Evolutionary conservation across 2,329 filamentous ascomycete species (phyloP), one percentile per base, ranked within the genome.

Genomic region (Trichoderma asperellum): DNA sequence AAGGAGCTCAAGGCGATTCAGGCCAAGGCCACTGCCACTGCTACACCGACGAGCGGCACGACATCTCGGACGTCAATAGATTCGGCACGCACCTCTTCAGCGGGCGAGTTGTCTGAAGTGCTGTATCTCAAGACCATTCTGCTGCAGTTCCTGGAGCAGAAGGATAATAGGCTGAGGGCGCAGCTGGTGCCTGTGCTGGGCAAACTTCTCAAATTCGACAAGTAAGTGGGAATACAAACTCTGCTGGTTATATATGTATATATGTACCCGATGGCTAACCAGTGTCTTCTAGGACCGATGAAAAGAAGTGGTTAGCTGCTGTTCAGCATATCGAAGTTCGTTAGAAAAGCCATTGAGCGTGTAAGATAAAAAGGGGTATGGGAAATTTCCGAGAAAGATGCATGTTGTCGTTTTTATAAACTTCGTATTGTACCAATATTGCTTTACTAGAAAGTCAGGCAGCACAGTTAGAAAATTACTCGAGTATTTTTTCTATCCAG

Each of bases 91-190:
- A 83, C 79, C 62, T 35, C 74, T 71, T 57, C 66, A 73, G 70
- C 75, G 4, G 70, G 68, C 5, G 75, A 74, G 21, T 71, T 75
- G 16, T 77, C 82, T 5, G 87, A 90, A 70, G 83, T 83, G 47
- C 85, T 88, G 71, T 95, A 96, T 75, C 81, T 95, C 67, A 94
- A 94, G 84, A 94, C 92, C 10, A 91, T 95, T 67, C 79, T 96
- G 73, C 80, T 96, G 73, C 92, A 94, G 79, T 95, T 95, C 78
- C 79, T 96, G 72, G 91, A 94, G 82, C 89, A 92, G 73, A 92
- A 89, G 81, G 92, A 95, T 76, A 91, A 90, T 78, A 91, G 88
- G 81, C 83, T 92, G 74, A 87, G 93, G 74, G 85, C 88, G 72
- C 91, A 93, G 82, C 83, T 95, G 72, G 90, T 96, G 68, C 92